Evolutionary conservation across 1,284 basidiomycete species (phyloP).

Genomic region (Coniferiporia sulphurascens): DNA sequence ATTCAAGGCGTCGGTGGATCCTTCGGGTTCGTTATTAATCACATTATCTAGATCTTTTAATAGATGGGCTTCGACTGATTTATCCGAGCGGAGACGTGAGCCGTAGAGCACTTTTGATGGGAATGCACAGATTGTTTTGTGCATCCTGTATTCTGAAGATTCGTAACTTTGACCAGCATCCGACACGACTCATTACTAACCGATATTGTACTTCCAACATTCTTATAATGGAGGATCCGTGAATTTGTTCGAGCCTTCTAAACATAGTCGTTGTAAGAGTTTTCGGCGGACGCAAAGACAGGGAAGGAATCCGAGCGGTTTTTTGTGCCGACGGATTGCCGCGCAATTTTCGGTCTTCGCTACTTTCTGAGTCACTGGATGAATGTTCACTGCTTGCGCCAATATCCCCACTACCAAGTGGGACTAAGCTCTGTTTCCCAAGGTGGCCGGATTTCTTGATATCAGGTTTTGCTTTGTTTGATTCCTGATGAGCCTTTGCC

Average conservation of each 20-base stretch:
- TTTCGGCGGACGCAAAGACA: constrained; percentile 47
- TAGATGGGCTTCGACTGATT: constrained; percentile 66
- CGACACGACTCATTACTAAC: constrained; percentile 34
- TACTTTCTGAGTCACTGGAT: not conserved
- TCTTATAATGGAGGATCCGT: constrained; percentile 78
- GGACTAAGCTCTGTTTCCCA: constrained; percentile 8
- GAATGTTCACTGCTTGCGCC: not conserved
- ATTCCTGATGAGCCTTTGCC: constrained; percentile 26
- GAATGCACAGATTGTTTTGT: constrained; percentile 79
- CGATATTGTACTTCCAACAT: constrained; percentile 87
- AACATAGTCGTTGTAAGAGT: constrained; percentile 89
- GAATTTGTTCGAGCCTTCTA: constrained; percentile 84
- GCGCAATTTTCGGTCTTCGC: not conserved
- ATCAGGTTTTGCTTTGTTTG: constrained; percentile 13
- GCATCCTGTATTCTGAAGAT: constrained; percentile 59
- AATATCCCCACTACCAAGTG: not conserved
- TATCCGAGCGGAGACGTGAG: constrained; percentile 65
- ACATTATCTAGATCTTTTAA: constrained; percentile 67
- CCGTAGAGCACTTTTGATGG: constrained; percentile 83
- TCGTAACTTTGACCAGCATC: not conserved
- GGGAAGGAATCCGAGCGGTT: not conserved
- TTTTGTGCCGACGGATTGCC: not conserved
- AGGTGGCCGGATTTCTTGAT: constrained; percentile 9
- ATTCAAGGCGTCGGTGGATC: constrained; percentile 53
- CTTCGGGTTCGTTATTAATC: constrained; percentile 31